Evolutionary conservation across 1,139 yeast species (phyloP).

Genomic region (Lodderomyces beijingensis): DNA sequence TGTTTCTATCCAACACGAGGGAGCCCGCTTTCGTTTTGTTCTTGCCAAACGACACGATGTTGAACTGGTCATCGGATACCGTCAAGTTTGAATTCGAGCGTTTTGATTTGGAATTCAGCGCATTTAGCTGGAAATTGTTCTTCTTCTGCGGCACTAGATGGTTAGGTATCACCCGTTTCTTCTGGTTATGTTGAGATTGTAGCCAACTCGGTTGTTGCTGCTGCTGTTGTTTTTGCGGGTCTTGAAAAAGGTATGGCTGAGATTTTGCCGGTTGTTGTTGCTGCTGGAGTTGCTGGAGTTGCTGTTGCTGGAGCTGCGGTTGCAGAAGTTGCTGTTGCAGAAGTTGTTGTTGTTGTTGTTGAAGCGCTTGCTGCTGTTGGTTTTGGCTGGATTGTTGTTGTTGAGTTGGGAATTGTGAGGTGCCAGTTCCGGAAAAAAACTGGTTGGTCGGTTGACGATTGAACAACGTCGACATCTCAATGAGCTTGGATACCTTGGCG

Average conservation of each 20-base stretch:
- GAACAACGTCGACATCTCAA: slow-evolving; percentile 9
- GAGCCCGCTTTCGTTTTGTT: slow-evolving; percentile 14
- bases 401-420: neutral
- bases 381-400: slow-evolving; percentile 3
- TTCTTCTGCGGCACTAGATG: slow-evolving; percentile 44
- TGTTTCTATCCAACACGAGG: slow-evolving; percentile 10
- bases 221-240: slow-evolving; percentile 17
- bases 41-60: slow-evolving; percentile 37
- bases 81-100: slow-evolving; percentile 8
- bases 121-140: slow-evolving; percentile 35
- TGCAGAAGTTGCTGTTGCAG: slow-evolving; percentile 6
- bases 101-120: slow-evolving; percentile 13
- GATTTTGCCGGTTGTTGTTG: slow-evolving; percentile 6
- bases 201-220: slow-evolving; percentile 4
- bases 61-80: slow-evolving; percentile 25
- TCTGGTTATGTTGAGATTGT: slow-evolving; percentile 34
- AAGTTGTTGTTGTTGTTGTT: slow-evolving; percentile 5
- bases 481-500: too few species aligned
- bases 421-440: slow-evolving; percentile 1
- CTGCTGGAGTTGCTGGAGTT: slow-evolving; percentile 2
- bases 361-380: slow-evolving; percentile 2
- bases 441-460: slow-evolving; percentile 6
- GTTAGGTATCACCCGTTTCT: slow-evolving; percentile 57
- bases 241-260: slow-evolving; percentile 1
- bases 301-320: slow-evolving; percentile 5